Evolutionary conservation across 129 eudicot genomes (phyloP).

Genomic region (Ambrosia trifida): DNA sequence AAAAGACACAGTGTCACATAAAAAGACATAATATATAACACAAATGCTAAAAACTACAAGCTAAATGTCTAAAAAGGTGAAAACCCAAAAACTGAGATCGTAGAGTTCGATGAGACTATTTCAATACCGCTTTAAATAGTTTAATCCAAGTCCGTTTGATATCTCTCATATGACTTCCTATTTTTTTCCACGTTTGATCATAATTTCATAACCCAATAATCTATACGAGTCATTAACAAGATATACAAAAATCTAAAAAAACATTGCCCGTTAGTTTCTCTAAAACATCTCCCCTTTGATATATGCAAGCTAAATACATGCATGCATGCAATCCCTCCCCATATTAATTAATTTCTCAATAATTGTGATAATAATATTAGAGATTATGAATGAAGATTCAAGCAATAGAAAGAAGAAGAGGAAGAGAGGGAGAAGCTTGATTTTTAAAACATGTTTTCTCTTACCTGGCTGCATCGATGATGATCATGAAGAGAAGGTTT

Average conservation of each 20-base stretch:
- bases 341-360: not conserved
- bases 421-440: constrained; percentile 38
- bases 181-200: no score
- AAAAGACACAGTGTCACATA: no score
- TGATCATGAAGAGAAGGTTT: constrained; percentile 6
- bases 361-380: constrained; percentile 1
- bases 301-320: not conserved
- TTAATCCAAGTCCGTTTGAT: no score
- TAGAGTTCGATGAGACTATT: no score
- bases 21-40: no score
- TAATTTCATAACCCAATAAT: not conserved
- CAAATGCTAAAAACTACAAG: no score
- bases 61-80: no score
- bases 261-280: not conserved
- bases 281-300: not conserved
- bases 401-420: constrained; percentile 28
- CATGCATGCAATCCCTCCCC: constrained; percentile 6
- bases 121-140: no score
- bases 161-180: no score
- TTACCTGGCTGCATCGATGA: not conserved
- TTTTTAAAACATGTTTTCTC: constrained; percentile 24
- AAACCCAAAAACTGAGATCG: no score
- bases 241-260: constrained; percentile 9
- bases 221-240: not conserved
- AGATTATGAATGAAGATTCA: constrained; percentile 24